Evolutionary conservation across 805 yeast genomes (phyloP), one percentile per base, ranked within the genome.

Genomic region (Clavispora carvajalis): DNA sequence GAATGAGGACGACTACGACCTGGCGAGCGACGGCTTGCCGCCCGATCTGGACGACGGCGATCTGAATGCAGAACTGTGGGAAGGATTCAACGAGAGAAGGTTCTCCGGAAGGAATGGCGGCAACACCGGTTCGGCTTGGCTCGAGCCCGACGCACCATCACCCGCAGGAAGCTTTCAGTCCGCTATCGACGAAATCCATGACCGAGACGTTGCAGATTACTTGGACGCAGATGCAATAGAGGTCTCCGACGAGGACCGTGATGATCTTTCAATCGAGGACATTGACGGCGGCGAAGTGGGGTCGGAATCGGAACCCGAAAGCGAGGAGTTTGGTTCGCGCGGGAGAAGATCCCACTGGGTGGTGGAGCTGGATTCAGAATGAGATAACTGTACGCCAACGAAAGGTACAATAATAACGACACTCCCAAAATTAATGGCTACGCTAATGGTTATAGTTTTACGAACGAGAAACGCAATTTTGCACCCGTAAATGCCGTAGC

Each of bases 1-100:
- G 31, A 39, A 52, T 34, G 45, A 40, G 13, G 63, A 59, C 36
- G 29, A 36, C 4, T 29, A 30, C 9, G 38, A 37, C 7, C 48
- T 45, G 30, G 40, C 31, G 8, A 52, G 48, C 23, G 52, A 49
- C 36, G 51, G 40, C 19, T 44, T 48, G 22, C 44, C 45, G 19
- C 31, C 31, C 16, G 31, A 28, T 28, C 31, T 28, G 31, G 31
- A 28, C n/a, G 31, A 28, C 19, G 31, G 31, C 18, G 16, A 9
- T 23, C 28, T 31, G 9, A 39, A 17, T 4, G 37, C 33, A 2
- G 48, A 39, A 33, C 44, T 40, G 37, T 42, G 46, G 44, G 35
- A 22, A 10, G 47, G 47, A n/a, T 40, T 45, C 17, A 28, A 28
- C 12, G 4, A 10, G 18, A 28, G 31, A 28, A 28, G 31, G 16